Base-by-base conservation (phyloP, 331 rosid genomes). In the Rhamnella rubrinervis region DNA sequence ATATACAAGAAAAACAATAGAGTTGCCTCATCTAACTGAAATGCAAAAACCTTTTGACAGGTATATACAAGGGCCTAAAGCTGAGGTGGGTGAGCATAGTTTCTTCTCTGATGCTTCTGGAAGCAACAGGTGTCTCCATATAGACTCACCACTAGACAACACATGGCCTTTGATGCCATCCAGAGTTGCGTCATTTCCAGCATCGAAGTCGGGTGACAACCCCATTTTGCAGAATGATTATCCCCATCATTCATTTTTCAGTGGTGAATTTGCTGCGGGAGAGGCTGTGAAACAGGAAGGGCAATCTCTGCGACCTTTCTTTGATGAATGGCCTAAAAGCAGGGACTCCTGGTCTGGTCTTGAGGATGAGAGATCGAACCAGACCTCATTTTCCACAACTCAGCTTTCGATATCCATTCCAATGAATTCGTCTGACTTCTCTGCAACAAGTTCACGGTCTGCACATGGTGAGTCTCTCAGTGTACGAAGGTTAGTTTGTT, bases 351-450 rank as follows among this genome's bases (percentile, higher is more conserved):
- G 96, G 93, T 83, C 86, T 17, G 87, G 87, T 72, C 80, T 83
- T 41, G 92, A 87, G 46, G 90, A 84, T 0, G 87, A 85, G 67
- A 75, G 90, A 72, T 84, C 96, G 70, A 86, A 82, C 72, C 92
- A 84, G 59, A 75, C 81, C 74, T 80, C 96, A 20, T 82, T 78
- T 80, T 89, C 88, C 71, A 78, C 92, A 56, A 89, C 96, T 56
- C 92, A 83, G 71, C 96, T 89, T 66, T 89, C 96, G 5, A 89
- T 89, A 26, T 87, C 96, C 63, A 87, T 87, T 75, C 96, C 96
- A 6, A 85, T 87, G 86, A 75, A 84, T 23, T 80, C 96, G 0
- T 79, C 88, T 0, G 90, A 87, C 72, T 79, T 89, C 81, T 86
- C 88, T 61, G 77, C 83, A 21, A 69, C 86, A 3, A 86, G 85